These are phyloP conservation scores for Hygrocybe coccinea DNA, from an alignment of 768 basidiomycete genomes.

Conservation along the genomic window DNA sequence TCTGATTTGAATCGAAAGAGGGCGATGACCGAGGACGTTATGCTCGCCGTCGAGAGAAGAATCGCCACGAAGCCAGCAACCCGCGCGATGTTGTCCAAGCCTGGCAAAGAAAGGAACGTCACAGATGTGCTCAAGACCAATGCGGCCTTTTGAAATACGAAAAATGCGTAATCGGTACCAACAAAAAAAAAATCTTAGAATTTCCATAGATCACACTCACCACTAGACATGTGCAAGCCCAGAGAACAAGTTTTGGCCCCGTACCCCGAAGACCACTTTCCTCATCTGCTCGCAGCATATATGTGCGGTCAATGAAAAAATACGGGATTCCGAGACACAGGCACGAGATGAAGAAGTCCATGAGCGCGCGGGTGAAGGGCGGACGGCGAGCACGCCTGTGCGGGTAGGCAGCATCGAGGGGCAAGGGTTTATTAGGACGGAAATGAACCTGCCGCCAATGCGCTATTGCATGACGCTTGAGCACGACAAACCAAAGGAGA, in stretches of 20 bases:
- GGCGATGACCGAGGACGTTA: constrained; percentile 64
- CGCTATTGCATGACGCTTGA: constrained; percentile 29
- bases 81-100: constrained; percentile 59
- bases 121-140: constrained; percentile 77
- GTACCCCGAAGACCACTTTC: constrained; percentile 51
- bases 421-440: constrained; percentile 37
- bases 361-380: constrained; percentile 43
- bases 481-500: not conserved
- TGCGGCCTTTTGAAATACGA: constrained; percentile 52
- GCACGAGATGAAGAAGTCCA: constrained; percentile 53
- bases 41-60: constrained; percentile 62
- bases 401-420: not conserved
- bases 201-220: constrained; percentile 34
- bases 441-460: constrained; percentile 70
- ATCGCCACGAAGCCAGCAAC: constrained; percentile 64
- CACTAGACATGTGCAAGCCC: constrained; percentile 61
- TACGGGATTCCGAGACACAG: constrained; percentile 49
- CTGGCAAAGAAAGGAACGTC: constrained; percentile 75
- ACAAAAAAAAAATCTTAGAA: no score
- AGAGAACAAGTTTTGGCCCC: constrained; percentile 52
- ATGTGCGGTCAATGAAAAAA: constrained; percentile 57
- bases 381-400: constrained; percentile 26
- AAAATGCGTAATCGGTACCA: not conserved
- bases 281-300: constrained; percentile 49
- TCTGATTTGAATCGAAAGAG: constrained; percentile 68